Percentiles rank a stretch among this genome's conserved stretches.
Conservation (phyloP, 768 basidiomycete genomes). For the Panaeolus papilionaceus region DNA sequence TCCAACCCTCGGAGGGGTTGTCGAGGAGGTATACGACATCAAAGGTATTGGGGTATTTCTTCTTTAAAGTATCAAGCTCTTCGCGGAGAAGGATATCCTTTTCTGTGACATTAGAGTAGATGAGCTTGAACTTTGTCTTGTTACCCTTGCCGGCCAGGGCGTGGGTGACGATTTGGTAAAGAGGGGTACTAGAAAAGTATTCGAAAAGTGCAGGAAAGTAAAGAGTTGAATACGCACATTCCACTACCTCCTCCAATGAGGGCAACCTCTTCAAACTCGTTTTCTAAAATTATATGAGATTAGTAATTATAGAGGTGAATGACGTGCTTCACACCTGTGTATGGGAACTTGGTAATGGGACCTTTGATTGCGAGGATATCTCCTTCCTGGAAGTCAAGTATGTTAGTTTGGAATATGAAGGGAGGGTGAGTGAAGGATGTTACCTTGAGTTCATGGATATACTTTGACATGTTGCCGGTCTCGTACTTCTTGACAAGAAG, state of each 20-base stretch:
- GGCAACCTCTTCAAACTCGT: constrained; percentile 85
- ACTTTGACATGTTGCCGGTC: constrained; percentile 81
- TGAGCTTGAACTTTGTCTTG: constrained; percentile 92
- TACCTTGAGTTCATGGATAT: constrained; percentile 79
- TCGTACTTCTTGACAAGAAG: constrained; percentile 90
- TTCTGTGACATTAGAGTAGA: constrained; percentile 92
- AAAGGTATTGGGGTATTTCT: constrained; percentile 72
- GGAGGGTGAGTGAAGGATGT: constrained; percentile 11
- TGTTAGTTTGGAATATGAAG: constrained; percentile 17
- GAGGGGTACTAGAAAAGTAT: constrained; percentile 63
- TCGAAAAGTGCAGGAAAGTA: constrained; percentile 14
- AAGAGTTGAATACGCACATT: constrained; percentile 59
- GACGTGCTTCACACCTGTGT: constrained; percentile 61
- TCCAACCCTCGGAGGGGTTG: constrained; percentile 64
- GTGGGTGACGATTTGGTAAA: constrained; percentile 83
- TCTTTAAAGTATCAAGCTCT: constrained; percentile 74
- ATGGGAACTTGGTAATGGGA: constrained; percentile 87
- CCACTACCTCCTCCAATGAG: constrained; percentile 95
- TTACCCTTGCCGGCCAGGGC: constrained; percentile 75
- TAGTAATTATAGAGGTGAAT: constrained; percentile 8
- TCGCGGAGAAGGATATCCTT: constrained; percentile 88
- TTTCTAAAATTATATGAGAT: constrained; percentile 49
- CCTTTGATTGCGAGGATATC: constrained; percentile 89
- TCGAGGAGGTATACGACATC: constrained; percentile 89
- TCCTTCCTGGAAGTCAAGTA: constrained; percentile 54